phyloP scores from a whole-genome alignment of 805 yeast species.

The Metschnikowia lochheadii region DNA sequence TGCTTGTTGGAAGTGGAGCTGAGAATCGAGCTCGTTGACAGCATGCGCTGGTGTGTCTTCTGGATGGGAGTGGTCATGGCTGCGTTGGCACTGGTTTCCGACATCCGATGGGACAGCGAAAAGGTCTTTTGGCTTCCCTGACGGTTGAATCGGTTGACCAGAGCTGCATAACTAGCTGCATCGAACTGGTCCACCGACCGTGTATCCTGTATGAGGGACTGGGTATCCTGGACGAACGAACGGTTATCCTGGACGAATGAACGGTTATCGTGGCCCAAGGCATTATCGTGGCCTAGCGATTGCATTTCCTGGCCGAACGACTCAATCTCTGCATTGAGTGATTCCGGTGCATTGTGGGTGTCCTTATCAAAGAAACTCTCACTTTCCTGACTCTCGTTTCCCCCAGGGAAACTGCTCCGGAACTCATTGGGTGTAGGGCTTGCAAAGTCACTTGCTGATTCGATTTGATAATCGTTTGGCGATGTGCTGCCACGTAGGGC shows the following conservation, averaged over 20 bases:
- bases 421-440: not conserved
- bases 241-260: not conserved
- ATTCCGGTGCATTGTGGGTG: not conserved
- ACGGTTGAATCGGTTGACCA: not conserved
- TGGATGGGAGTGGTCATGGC: not conserved
- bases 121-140: not conserved
- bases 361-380: not conserved
- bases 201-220: not conserved
- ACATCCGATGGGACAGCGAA: not conserved
- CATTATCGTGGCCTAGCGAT: not conserved
- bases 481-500: not conserved
- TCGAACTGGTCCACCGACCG: constrained; percentile 1
- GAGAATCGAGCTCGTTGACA: constrained; percentile 34
- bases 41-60: constrained; percentile 12
- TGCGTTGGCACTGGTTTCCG: not conserved
- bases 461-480: not conserved
- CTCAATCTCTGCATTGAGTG: not conserved
- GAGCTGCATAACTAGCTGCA: not conserved
- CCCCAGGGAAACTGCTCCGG: not conserved
- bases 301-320: constrained; percentile 1
- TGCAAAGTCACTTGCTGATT: not conserved
- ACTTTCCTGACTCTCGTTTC: not conserved
- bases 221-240: not conserved
- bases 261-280: not conserved
- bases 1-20: constrained; percentile 31